Percentiles rank a stretch among this genome's conserved stretches.
Conservation (phyloP, 225 moss, liverwort and hornwort species). For the Asterella californica region DNA sequence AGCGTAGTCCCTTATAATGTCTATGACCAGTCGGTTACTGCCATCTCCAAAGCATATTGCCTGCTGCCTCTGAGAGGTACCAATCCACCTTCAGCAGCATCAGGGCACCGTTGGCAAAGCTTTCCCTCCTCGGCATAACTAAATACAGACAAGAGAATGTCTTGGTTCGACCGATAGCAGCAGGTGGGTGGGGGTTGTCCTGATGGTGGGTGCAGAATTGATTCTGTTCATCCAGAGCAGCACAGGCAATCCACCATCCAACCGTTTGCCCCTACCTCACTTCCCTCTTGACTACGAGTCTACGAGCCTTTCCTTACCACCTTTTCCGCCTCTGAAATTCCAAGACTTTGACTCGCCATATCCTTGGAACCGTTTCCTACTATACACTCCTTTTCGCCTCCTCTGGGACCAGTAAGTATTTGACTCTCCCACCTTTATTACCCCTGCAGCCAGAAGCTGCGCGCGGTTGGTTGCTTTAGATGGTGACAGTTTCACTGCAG, state of each 20-base stretch:
- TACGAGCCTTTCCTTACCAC: too few relatives aligned
- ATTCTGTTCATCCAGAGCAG: background rate
- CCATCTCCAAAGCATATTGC: background rate
- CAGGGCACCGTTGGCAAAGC: background rate
- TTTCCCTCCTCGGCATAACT: background rate
- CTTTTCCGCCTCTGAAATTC: background rate
- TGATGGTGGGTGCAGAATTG: background rate
- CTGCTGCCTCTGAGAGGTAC: background rate
- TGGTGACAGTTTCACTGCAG: background rate
- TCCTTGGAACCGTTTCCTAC: background rate
- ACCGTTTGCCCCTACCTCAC: background rate
- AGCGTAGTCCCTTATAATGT: background rate
- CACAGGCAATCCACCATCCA: background rate
- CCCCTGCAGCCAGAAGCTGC: background rate
- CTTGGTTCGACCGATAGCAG: background rate
- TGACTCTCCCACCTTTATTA: background rate
- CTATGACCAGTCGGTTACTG: background rate
- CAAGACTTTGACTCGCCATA: background rate
- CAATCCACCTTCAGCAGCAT: background rate
- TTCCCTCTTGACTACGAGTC: background rate
- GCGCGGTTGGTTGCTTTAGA: too few relatives aligned
- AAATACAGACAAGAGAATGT: constrained; percentile 7
- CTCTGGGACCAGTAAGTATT: background rate
- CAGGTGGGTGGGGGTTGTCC: constrained; percentile 4
- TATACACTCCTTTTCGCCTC: background rate